These are phyloP conservation scores for Sinapis alba DNA, from an alignment of 441 rosid species.

Conservation along the genomic window DNA sequence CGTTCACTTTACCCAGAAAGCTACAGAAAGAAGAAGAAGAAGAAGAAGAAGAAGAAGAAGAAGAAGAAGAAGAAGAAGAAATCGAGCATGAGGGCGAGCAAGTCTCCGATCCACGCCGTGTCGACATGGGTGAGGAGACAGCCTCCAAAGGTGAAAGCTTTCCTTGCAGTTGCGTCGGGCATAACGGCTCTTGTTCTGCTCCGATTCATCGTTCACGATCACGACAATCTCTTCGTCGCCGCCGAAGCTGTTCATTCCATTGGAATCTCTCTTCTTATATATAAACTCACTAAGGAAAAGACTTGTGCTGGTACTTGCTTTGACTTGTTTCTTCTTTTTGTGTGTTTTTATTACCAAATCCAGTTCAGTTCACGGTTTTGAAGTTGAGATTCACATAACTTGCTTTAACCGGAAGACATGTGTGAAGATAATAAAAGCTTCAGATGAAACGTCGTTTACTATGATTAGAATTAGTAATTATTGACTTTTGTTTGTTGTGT, in stretches of 20 bases:
- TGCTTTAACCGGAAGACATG: too few species aligned
- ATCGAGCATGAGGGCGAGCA: conserved; percentile 55
- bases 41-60: neutral
- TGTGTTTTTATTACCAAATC: neutral
- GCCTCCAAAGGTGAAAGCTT: conserved; percentile 92
- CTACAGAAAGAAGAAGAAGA: neutral
- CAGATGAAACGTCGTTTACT: neutral
- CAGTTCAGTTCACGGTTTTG: neutral
- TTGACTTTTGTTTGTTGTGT: neutral
- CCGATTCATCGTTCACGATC: conserved; percentile 88
- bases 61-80: neutral
- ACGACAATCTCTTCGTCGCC: conserved; percentile 94
- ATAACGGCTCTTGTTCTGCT: conserved; percentile 83
- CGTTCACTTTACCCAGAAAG: conserved; percentile 24
- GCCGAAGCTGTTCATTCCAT: conserved; percentile 94
- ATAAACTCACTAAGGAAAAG: conserved; percentile 88
- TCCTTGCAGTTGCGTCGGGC: conserved; percentile 85
- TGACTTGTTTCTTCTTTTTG: neutral
- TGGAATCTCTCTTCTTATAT: conserved; percentile 84
- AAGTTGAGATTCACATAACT: neutral
- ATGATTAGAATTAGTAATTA: neutral
- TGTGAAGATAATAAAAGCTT: neutral
- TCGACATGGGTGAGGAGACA: conserved; percentile 83
- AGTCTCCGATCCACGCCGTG: conserved; percentile 60
- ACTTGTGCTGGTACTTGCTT: conserved; percentile 80